Conservation (phyloP, 805 yeast genomes). For the Teunomyces barrocoloradensis region DNA sequence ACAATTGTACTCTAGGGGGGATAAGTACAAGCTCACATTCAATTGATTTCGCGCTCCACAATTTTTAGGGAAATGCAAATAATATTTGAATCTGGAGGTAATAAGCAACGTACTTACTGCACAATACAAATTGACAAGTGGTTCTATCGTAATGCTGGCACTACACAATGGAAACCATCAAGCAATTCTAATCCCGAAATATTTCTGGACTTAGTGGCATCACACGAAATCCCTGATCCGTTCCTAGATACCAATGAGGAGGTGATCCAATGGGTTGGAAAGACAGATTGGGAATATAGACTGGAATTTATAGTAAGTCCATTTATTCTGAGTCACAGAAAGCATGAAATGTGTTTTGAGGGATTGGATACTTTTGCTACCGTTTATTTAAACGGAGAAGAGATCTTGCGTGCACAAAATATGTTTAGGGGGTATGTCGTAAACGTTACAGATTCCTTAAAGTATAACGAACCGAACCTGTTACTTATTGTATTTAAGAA, state of each 20-base stretch:
- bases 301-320: constrained; percentile 13
- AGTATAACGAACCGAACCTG: constrained; percentile 21
- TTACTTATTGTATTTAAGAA: constrained; percentile 37
- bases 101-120: neutral
- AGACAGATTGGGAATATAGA: constrained; percentile 48
- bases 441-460: constrained; percentile 19
- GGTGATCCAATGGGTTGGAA: constrained; percentile 50
- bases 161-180: neutral
- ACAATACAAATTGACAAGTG: neutral
- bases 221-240: constrained; percentile 41
- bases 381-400: constrained; percentile 37
- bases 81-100: neutral
- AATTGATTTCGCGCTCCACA: neutral
- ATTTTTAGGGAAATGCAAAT: neutral
- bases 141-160: neutral
- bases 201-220: neutral
- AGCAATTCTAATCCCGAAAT: neutral
- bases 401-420: constrained; percentile 38
- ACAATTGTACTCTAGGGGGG: too few relatives aligned
- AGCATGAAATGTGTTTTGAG: constrained; percentile 33
- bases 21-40: neutral
- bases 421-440: constrained; percentile 40
- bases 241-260: constrained; percentile 43
- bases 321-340: constrained; percentile 9
- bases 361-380: constrained; percentile 46